Conservation (phyloP, 441 rosid species). For the Iberis amara region DNA sequence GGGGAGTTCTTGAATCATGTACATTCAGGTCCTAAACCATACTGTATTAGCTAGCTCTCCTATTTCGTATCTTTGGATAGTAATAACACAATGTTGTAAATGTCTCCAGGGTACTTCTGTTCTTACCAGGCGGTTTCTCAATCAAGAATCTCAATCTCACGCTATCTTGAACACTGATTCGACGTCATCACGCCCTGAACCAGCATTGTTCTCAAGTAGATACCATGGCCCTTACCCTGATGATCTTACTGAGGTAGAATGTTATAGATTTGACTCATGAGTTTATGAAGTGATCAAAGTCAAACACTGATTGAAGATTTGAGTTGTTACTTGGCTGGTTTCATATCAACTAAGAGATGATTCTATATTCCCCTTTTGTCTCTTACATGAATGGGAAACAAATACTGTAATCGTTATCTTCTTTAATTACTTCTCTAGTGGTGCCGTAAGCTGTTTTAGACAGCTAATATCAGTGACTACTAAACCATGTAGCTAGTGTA, state of each 20-base stretch:
- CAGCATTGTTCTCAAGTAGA: slow-evolving; percentile 43
- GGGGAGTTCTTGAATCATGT: slow-evolving; percentile 1
- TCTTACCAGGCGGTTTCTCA: slow-evolving; percentile 45
- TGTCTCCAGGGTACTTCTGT: slow-evolving; percentile 54
- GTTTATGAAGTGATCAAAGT: background rate
- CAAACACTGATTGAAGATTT: background rate
- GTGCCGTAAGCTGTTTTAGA: slow-evolving; percentile 8
- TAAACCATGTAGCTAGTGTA: slow-evolving; percentile 12
- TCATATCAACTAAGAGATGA: background rate
- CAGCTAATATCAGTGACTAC: slow-evolving; percentile 12
- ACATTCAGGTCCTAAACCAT: background rate
- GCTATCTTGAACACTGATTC: slow-evolving; percentile 39
- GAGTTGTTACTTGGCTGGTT: slow-evolving; percentile 1
- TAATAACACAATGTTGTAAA: slow-evolving; percentile 23
- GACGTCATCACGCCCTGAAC: slow-evolving; percentile 36
- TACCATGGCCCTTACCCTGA: slow-evolving; percentile 72
- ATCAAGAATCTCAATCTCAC: slow-evolving; percentile 37
- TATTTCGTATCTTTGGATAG: slow-evolving; percentile 12
- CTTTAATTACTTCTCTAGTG: background rate
- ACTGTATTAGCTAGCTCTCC: background rate
- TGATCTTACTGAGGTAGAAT: slow-evolving; percentile 66
- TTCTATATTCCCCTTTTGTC: background rate
- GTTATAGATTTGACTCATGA: slow-evolving; percentile 1
- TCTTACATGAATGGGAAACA: background rate
- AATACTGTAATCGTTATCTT: background rate